phyloP scores from a whole-genome alignment of 2,329 filamentous ascomycete species.

The Curvularia verruculosa region DNA sequence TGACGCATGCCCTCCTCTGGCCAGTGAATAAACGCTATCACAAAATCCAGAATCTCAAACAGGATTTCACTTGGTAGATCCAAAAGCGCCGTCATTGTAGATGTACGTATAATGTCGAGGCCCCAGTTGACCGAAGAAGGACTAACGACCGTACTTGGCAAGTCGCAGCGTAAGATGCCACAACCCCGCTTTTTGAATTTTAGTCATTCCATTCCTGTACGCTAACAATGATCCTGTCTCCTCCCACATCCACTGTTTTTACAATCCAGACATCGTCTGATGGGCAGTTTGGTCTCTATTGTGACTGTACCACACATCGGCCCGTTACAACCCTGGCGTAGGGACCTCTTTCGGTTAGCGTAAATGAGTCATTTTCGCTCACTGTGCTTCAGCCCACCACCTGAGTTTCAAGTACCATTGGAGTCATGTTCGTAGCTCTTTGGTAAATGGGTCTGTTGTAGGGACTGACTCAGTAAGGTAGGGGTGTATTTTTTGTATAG shows the following conservation, averaged over 20 bases:
- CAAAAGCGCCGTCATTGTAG: slow-evolving; percentile 12
- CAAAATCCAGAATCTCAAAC: slow-evolving; percentile 14
- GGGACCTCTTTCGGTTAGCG: slow-evolving; percentile 22
- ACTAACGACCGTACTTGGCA: neutral
- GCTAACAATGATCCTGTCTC: neutral
- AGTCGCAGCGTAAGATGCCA: neutral
- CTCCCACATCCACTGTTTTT: neutral
- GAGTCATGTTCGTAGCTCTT: slow-evolving; percentile 25
- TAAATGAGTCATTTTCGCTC: slow-evolving; percentile 37
- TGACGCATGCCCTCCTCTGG: neutral
- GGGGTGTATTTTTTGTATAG: neutral
- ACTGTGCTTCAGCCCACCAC: slow-evolving; percentile 10
- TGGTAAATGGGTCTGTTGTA: slow-evolving; percentile 5
- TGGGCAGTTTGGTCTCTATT: neutral
- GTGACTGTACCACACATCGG: neutral
- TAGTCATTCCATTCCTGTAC: neutral
- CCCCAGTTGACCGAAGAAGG: neutral
- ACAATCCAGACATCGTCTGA: neutral
- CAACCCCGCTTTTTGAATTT: neutral
- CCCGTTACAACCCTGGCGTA: slow-evolving; percentile 23
- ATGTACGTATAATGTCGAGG: neutral
- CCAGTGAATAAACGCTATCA: neutral
- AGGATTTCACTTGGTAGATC: slow-evolving; percentile 22
- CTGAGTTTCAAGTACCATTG: slow-evolving; percentile 5
- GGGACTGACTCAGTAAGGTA: neutral